phyloP scores from a whole-genome alignment of 768 basidiomycete species.

The Amanita phalloides region DNA sequence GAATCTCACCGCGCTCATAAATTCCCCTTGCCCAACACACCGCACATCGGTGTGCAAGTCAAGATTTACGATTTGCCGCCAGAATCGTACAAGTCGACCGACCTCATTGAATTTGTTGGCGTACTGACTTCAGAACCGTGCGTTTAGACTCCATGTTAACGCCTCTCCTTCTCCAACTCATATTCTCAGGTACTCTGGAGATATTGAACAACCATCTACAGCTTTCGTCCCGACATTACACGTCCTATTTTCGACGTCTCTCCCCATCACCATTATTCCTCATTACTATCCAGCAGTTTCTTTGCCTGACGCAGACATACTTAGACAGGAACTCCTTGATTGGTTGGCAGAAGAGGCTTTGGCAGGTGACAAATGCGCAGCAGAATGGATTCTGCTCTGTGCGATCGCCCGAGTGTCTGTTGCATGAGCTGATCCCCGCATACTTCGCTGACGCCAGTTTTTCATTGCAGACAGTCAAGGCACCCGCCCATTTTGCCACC shows the following conservation, averaged over 20 bases:
- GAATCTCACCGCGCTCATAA: conserved; percentile 38
- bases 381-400: conserved; percentile 66
- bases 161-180: conserved; percentile 6
- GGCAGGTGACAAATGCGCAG: conserved; percentile 55
- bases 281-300: conserved; percentile 23
- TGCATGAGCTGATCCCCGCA: background rate
- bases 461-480: conserved; percentile 46
- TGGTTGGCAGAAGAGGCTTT: conserved; percentile 71
- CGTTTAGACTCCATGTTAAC: conserved; percentile 15
- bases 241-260: conserved; percentile 42
- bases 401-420: conserved; percentile 55
- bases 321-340: conserved; percentile 42
- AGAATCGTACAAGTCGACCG: conserved; percentile 45
- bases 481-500: conserved; percentile 57
- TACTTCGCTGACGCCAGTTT: conserved; percentile 4
- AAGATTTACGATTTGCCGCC: conserved; percentile 57
- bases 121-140: conserved; percentile 60
- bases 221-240: conserved; percentile 54
- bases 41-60: conserved; percentile 62
- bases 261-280: conserved; percentile 28
- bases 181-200: conserved; percentile 23
- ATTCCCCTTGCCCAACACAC: conserved; percentile 40
- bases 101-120: conserved; percentile 61
- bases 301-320: conserved; percentile 14
- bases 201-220: conserved; percentile 25